Conservation (phyloP, 257 asterid species). For the Nicotiana paniculata region DNA sequence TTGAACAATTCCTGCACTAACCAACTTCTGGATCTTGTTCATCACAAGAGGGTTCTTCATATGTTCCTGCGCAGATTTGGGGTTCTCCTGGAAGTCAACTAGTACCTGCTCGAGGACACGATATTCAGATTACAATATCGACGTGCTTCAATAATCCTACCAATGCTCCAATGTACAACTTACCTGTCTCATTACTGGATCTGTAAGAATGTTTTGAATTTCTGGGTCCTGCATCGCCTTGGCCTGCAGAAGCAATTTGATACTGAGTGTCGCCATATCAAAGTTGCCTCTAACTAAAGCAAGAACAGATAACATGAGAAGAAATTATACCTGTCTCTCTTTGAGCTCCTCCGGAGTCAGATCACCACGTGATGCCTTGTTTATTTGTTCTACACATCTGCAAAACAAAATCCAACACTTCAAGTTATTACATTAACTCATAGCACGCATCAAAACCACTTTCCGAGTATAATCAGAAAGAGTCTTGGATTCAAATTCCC, state of each 20-base stretch:
- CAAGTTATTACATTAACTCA: not conserved
- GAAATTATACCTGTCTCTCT: constrained; percentile 79
- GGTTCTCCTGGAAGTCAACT: constrained; percentile 71
- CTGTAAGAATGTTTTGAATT: constrained; percentile 78
- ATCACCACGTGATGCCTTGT: constrained; percentile 89
- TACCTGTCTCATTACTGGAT: constrained; percentile 98
- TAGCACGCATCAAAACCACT: not conserved
- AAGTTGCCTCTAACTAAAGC: not conserved
- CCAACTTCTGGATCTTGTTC: constrained; percentile 84
- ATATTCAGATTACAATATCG: too few relatives aligned
- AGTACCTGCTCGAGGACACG: constrained; percentile 44
- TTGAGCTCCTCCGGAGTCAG: constrained; percentile 81
- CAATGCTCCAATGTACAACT: too few relatives aligned
- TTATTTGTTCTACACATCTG: constrained; percentile 83
- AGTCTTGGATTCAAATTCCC: not conserved
- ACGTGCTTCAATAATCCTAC: not conserved
- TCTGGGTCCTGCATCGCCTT: constrained; percentile 93
- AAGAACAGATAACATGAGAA: not conserved
- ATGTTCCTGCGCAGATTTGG: constrained; percentile 71
- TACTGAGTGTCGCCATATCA: not conserved
- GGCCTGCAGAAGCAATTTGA: constrained; percentile 36
- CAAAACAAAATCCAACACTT: not conserved
- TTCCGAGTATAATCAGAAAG: too few relatives aligned
- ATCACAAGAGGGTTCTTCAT: constrained; percentile 82
- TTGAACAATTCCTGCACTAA: constrained; percentile 82